These are phyloP conservation scores for Carex arenaria DNA, from an alignment of 202 grass and related monocot species.

Conservation along the genomic window DNA sequence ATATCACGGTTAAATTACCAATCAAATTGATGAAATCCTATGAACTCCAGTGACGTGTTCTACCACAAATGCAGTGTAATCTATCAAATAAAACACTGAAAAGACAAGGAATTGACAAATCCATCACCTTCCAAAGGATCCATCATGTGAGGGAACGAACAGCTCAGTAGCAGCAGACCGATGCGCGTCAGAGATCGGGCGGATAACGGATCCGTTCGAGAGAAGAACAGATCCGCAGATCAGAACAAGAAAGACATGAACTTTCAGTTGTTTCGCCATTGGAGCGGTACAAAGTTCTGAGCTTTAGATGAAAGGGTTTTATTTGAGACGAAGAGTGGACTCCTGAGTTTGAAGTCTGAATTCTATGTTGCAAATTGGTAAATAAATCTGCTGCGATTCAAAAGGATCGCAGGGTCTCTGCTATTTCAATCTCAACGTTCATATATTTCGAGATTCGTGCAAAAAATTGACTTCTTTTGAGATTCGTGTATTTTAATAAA, in stretches of 20 bases:
- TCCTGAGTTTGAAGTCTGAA: neutral
- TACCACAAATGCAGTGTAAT: neutral
- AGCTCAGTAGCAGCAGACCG: slow-evolving; percentile 70
- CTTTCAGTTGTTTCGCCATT: slow-evolving; percentile 24
- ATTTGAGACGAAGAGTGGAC: slow-evolving; percentile 26
- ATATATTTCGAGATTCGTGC: too few relatives aligned
- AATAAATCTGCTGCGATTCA: too few relatives aligned
- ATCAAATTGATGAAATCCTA: neutral
- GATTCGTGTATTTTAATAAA: too few relatives aligned
- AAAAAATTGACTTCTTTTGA: too few relatives aligned
- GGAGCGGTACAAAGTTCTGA: slow-evolving; percentile 28
- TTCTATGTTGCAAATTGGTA: neutral
- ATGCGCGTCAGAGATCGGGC: slow-evolving; percentile 81
- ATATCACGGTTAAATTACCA: neutral
- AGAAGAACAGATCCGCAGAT: slow-evolving; percentile 24
- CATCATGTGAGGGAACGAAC: slow-evolving; percentile 48
- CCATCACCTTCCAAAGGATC: slow-evolving; percentile 68
- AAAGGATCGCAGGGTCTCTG: too few relatives aligned
- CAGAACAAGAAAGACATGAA: slow-evolving; percentile 30
- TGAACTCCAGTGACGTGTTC: neutral
- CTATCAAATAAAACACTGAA: neutral
- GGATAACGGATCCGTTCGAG: slow-evolving; percentile 34
- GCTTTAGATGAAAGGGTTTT: neutral
- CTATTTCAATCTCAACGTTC: too few relatives aligned
- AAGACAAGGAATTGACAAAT: neutral